phyloP scores from a whole-genome alignment of 805 yeast species.

The Pichia paraexigua region DNA sequence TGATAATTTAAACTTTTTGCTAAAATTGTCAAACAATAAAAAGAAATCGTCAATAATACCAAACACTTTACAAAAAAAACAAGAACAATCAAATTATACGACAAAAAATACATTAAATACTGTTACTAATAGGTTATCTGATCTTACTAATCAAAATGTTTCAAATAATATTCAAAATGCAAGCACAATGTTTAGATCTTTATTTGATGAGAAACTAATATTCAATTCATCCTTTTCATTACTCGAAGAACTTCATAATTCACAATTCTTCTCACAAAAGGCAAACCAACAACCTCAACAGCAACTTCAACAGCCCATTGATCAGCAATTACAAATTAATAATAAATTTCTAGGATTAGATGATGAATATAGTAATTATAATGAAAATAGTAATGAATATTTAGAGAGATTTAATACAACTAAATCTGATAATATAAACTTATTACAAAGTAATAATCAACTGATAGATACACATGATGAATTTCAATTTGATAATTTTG shows the following conservation, averaged over 20 bases:
- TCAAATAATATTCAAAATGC: slow-evolving; percentile 11
- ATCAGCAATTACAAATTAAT: background rate
- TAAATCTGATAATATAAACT: background rate
- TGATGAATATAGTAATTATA: background rate
- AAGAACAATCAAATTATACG: background rate
- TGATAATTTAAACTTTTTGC: slow-evolving; percentile 11
- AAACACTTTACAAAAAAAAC: background rate
- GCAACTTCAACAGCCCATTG: background rate
- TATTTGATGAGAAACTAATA: slow-evolving; percentile 12
- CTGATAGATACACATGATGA: background rate
- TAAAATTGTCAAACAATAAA: slow-evolving; percentile 6
- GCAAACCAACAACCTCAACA: background rate
- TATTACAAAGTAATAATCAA: background rate
- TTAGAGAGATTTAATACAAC: background rate
- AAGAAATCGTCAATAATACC: background rate
- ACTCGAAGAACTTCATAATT: slow-evolving; percentile 14
- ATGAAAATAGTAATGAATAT: background rate
- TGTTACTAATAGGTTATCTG: background rate
- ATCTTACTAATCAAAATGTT: background rate
- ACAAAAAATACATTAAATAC: background rate
- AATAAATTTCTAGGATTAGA: background rate
- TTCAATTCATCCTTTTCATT: slow-evolving; percentile 14
- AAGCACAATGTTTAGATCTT: slow-evolving; percentile 13
- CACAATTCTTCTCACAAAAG: background rate
- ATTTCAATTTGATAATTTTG: background rate